phyloP scores from a whole-genome alignment of 169 alveolate species.

The Theileria equi region DNA sequence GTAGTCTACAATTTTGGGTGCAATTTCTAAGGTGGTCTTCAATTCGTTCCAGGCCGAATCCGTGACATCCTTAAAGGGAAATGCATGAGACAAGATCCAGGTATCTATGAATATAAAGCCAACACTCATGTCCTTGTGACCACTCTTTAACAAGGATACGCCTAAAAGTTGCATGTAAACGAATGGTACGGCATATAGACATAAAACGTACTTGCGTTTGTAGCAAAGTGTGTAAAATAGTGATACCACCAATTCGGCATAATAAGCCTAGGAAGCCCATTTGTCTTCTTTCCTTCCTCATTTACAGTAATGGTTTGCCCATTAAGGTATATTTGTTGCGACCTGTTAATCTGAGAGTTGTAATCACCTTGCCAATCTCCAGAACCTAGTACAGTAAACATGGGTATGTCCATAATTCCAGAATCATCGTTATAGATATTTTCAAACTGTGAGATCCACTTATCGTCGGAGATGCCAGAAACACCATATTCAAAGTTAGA shows the following conservation, averaged over 20 bases:
- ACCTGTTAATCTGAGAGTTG: slow-evolving; percentile 73
- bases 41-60: slow-evolving; percentile 83
- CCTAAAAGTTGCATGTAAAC: slow-evolving; percentile 9
- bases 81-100: slow-evolving; percentile 81
- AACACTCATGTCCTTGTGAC: slow-evolving; percentile 81
- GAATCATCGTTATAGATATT: slow-evolving; percentile 75
- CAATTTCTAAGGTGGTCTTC: slow-evolving; percentile 81
- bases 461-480: slow-evolving; percentile 66
- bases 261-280: slow-evolving; percentile 81
- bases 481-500: slow-evolving; percentile 83
- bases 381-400: slow-evolving; percentile 83
- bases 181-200: not conserved
- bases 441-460: slow-evolving; percentile 76
- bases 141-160: slow-evolving; percentile 68
- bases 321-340: slow-evolving; percentile 69
- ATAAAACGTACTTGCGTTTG: slow-evolving; percentile 70
- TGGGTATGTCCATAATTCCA: slow-evolving; percentile 79
- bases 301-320: slow-evolving; percentile 17
- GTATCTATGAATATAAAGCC: slow-evolving; percentile 85
- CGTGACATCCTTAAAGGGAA: slow-evolving; percentile 81
- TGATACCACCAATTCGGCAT: slow-evolving; percentile 91
- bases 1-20: slow-evolving; percentile 80
- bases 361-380: slow-evolving; percentile 84
- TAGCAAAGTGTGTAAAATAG: slow-evolving; percentile 78
- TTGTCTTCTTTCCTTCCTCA: slow-evolving; percentile 35